A percentile compares a stretch with the other conserved stretches of the same genome.
Conservation (phyloP, 371 early-diverging fungal genomes). For the Saksenaea vasiformis region DNA sequence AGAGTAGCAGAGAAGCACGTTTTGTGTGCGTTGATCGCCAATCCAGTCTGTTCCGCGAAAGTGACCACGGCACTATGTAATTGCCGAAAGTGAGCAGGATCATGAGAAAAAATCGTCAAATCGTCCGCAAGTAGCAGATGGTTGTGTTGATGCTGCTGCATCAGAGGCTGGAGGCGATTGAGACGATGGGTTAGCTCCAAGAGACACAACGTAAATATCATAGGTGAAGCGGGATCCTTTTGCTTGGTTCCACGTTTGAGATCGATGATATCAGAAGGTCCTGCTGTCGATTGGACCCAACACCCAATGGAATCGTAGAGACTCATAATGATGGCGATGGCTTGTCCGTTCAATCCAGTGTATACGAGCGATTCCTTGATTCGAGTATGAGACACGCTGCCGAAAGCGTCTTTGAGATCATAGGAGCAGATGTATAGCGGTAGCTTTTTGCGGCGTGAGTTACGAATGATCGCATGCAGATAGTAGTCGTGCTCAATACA, state of each 20-base stretch:
- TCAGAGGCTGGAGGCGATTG: not conserved
- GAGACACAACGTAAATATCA: not conserved
- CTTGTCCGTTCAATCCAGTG: too few relatives aligned
- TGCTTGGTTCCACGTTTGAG: not conserved
- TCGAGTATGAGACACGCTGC: too few relatives aligned
- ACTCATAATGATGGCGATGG: not conserved
- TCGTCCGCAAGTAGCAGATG: not conserved
- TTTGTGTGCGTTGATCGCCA: too few relatives aligned
- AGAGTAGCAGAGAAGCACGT: too few relatives aligned
- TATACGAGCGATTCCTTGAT: too few relatives aligned
- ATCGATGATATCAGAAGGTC: not conserved
- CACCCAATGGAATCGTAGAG: not conserved
- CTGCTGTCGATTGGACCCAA: not conserved
- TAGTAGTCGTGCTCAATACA: too few relatives aligned
- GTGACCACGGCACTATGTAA: too few relatives aligned
- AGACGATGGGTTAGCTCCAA: not conserved
- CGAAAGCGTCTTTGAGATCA: too few relatives aligned
- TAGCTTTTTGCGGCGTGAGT: too few relatives aligned
- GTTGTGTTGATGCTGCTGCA: not conserved
- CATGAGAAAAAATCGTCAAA: not conserved
- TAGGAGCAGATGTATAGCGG: too few relatives aligned
- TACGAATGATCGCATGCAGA: too few relatives aligned
- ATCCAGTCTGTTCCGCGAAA: too few relatives aligned
- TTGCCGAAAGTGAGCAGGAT: not conserved
- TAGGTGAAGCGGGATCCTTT: not conserved